These are phyloP conservation scores for Acacia confusa DNA, from an alignment of 306 rosid species.

Conservation along the genomic window DNA sequence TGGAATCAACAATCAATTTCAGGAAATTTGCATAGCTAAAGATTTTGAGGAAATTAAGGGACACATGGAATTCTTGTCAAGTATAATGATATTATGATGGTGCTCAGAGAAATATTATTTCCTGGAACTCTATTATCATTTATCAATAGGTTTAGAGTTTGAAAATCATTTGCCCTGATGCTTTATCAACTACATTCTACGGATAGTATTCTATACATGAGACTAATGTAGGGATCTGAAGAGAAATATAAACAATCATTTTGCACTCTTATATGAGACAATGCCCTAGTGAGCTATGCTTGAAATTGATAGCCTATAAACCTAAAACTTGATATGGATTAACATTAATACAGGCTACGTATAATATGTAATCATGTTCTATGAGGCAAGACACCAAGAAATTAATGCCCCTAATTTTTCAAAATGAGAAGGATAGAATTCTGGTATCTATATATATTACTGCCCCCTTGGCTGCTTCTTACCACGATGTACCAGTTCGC, in stretches of 20 bases:
- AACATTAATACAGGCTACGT: slow-evolving; percentile 12
- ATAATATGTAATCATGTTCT: slow-evolving; percentile 26
- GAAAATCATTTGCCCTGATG: too few relatives aligned
- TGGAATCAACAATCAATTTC: neutral
- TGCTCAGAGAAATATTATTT: too few relatives aligned
- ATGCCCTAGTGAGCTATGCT: slow-evolving; percentile 7
- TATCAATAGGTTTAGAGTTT: too few relatives aligned
- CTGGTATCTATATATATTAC: slow-evolving; percentile 34
- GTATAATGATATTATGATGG: too few relatives aligned
- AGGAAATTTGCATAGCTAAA: too few relatives aligned
- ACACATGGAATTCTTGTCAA: too few relatives aligned
- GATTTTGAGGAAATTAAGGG: too few relatives aligned
- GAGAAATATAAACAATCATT: slow-evolving; percentile 27
- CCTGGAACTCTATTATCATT: too few relatives aligned
- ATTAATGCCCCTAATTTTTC: slow-evolving; percentile 22
- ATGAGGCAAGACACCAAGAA: slow-evolving; percentile 24
- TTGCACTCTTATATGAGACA: slow-evolving; percentile 23
- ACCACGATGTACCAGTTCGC: slow-evolving; percentile 59
- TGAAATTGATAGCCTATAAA: slow-evolving; percentile 19
- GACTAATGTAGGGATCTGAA: neutral
- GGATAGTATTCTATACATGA: neutral
- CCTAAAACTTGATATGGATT: slow-evolving; percentile 9
- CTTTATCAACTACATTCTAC: too few relatives aligned
- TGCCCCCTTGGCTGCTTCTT: slow-evolving; percentile 61
- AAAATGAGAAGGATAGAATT: slow-evolving; percentile 23